These are phyloP conservation scores for Yarrowia phangngaensis DNA, from an alignment of 805 yeast species.

Conservation along the genomic window DNA sequence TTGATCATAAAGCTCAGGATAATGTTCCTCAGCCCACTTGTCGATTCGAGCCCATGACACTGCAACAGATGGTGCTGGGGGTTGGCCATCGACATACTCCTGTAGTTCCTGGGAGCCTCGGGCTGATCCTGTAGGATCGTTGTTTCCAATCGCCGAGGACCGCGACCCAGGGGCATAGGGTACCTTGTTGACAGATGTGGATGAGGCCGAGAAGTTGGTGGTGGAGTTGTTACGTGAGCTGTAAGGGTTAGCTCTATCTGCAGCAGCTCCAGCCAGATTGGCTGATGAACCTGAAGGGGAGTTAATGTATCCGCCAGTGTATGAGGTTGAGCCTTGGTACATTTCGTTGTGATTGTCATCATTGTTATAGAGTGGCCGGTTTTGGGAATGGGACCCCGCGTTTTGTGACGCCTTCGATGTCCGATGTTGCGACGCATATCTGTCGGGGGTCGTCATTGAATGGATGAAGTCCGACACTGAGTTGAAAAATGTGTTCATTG, in stretches of 20 bases:
- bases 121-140: constrained; percentile 32
- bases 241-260: constrained; percentile 25
- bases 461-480: constrained; percentile 39
- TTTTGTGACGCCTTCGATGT: constrained; percentile 26
- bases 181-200: constrained; percentile 30
- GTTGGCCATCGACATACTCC: constrained; percentile 55
- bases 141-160: constrained; percentile 38
- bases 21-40: constrained; percentile 71
- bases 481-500: constrained; percentile 36
- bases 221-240: constrained; percentile 28
- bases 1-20: constrained; percentile 77
- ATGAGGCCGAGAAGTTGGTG: constrained; percentile 30
- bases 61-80: constrained; percentile 56
- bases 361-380: constrained; percentile 24
- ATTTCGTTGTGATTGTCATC: constrained; percentile 24
- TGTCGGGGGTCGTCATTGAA: constrained; percentile 42
- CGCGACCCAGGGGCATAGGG: constrained; percentile 41
- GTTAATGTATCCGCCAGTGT: constrained; percentile 23
- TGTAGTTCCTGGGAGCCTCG: constrained; percentile 43
- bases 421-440: constrained; percentile 38
- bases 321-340: constrained; percentile 22
- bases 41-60: constrained; percentile 87
- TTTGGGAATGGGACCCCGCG: constrained; percentile 17
- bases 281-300: constrained; percentile 22
- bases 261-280: constrained; percentile 22